Conservation (phyloP, 169 alveolate genomes). For the Cystoisospora suis region DNA sequence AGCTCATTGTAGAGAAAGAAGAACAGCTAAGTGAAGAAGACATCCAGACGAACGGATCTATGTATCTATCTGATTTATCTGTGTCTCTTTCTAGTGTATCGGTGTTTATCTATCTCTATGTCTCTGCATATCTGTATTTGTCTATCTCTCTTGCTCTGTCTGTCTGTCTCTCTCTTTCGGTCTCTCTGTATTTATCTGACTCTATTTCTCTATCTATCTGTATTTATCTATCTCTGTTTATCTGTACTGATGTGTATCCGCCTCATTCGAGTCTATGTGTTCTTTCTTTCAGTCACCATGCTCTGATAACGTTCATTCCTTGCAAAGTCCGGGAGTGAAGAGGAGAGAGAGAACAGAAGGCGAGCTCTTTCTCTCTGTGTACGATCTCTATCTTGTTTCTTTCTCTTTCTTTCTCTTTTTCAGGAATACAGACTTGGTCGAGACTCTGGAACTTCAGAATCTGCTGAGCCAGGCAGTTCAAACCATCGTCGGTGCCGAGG, state of each 20-base stretch:
- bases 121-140: too few relatives aligned
- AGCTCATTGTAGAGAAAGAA: too few relatives aligned
- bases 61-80: too few relatives aligned
- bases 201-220: neutral
- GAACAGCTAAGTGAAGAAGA: too few relatives aligned
- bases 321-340: too few relatives aligned
- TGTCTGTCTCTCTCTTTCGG: too few relatives aligned
- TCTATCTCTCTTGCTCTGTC: too few relatives aligned
- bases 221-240: neutral
- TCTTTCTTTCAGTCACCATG: too few relatives aligned
- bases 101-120: too few relatives aligned
- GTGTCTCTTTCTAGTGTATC: too few relatives aligned
- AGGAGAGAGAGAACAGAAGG: neutral
- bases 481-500: constrained; percentile 92
- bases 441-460: constrained; percentile 95
- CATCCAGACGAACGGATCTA: too few relatives aligned
- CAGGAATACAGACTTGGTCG: constrained; percentile 97
- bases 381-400: neutral
- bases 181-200: neutral
- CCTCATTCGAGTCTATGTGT: neutral
- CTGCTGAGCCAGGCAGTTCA: constrained; percentile 89
- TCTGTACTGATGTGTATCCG: neutral
- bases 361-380: neutral
- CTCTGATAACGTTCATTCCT: too few relatives aligned
- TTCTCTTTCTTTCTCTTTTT: neutral